Conservation (phyloP, 2,329 filamentous ascomycete species). For the Pseudohalonectria lignicola region DNA sequence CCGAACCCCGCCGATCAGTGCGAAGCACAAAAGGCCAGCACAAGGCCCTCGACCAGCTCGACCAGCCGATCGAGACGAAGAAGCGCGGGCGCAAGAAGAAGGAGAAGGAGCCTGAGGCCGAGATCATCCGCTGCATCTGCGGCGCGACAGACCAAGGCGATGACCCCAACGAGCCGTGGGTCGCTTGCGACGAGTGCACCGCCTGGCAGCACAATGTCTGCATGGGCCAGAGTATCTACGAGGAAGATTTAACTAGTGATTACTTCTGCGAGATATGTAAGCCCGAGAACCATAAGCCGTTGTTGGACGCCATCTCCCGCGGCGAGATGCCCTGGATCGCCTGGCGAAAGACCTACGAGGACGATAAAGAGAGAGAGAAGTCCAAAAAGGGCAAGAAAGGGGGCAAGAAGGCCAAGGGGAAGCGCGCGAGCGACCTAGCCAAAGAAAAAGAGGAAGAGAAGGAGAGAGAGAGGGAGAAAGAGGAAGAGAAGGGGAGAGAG, state of each 20-base stretch:
- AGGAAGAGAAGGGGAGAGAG: too few species aligned
- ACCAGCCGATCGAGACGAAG: constrained; percentile 45
- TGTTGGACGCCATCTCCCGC: constrained; percentile 64
- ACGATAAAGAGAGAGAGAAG: constrained; percentile 47
- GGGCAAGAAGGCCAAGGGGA: constrained; percentile 52
- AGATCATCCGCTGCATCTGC: constrained; percentile 87
- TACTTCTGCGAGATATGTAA: constrained; percentile 91
- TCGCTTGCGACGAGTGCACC: constrained; percentile 83
- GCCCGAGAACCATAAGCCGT: constrained; percentile 70
- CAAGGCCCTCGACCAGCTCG: constrained; percentile 73
- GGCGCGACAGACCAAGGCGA: constrained; percentile 79
- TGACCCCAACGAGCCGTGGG: constrained; percentile 83
- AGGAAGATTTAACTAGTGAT: constrained; percentile 66
- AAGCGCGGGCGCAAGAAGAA: constrained; percentile 38
- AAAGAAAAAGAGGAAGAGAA: constrained; percentile 37
- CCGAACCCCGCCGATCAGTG: constrained; percentile 84
- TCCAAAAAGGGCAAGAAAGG: constrained; percentile 43
- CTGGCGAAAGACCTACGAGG: constrained; percentile 50
- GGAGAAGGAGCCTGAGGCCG: constrained; percentile 47
- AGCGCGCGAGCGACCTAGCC: constrained; percentile 49
- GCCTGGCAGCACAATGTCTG: constrained; percentile 98
- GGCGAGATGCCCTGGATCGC: constrained; percentile 85
- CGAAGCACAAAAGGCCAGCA: constrained; percentile 96
- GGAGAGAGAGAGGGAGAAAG: too few species aligned
- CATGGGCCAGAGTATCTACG: constrained; percentile 71